Base-by-base conservation (phyloP, 75 land plant genomes). In the Isoetes taiwanensis region DNA sequence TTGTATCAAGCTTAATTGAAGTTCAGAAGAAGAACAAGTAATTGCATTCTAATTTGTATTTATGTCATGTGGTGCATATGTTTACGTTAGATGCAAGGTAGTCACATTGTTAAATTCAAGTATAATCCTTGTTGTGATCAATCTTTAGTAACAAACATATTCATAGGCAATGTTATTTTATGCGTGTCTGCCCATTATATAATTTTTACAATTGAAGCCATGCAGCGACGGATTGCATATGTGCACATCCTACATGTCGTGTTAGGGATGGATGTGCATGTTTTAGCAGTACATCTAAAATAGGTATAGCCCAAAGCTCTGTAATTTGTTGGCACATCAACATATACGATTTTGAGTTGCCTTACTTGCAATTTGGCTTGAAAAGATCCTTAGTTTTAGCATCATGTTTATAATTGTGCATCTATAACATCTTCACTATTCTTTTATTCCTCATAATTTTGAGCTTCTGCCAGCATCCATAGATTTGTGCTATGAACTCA, bases 21-120 rank as follows among this genome's bases (percentile, higher is more conserved):
- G 76, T 94, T 10, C 76, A 71, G 63, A 88, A 85, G 62, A 94
- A 80, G 53, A 96, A 94, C 80, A 89, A 85, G 99, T 94, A 81
- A 72, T 53, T 52, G 21, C 0, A 42, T 14, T 50, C 25, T 21
- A 54, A 52, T 46, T n/a, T n/a, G n/a, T n/a, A n/a, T n/a, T n/a
- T n/a, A n/a, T n/a, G n/a, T n/a, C n/a, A n/a, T n/a, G n/a, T n/a
- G n/a, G n/a, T n/a, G n/a, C n/a, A n/a, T n/a, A n/a, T n/a, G n/a
- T n/a, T n/a, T n/a, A n/a, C n/a, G n/a, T n/a, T n/a, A n/a, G n/a
- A n/a, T n/a, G n/a, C n/a, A n/a, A n/a, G n/a, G n/a, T n/a, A n/a
- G n/a, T n/a, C n/a, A n/a, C n/a, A n/a, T n/a, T n/a, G n/a, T n/a
- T n/a, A n/a, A n/a, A n/a, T n/a, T n/a, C n/a, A n/a, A n/a, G n/a